These are phyloP conservation scores for Teratosphaeria pseudoeucalypti DNA, from an alignment of 2,329 filamentous ascomycete genomes.

Conservation along the genomic window DNA sequence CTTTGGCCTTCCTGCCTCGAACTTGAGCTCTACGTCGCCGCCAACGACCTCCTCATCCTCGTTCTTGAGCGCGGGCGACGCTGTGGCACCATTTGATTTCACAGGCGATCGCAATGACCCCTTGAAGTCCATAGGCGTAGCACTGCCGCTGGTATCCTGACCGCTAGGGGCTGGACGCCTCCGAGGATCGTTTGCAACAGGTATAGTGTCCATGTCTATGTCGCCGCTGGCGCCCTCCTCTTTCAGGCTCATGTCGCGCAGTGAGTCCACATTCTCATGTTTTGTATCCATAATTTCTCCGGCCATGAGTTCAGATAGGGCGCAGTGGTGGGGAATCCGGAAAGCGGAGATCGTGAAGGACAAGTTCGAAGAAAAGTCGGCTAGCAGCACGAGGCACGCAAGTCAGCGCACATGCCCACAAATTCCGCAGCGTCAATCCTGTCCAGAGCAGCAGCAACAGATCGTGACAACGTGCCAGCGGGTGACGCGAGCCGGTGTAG, in stretches of 20 bases:
- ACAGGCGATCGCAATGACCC: conserved; percentile 17
- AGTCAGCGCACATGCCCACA: neutral
- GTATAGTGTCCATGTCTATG: conserved; percentile 20
- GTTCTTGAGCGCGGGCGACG: conserved; percentile 27
- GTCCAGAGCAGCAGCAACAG: neutral
- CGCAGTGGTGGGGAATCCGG: neutral
- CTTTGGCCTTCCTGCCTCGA: conserved; percentile 58
- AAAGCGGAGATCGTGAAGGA: neutral
- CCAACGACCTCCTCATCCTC: conserved; percentile 46
- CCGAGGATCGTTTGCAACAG: conserved; percentile 11
- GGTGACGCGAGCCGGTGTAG: neutral
- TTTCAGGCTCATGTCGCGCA: conserved; percentile 37
- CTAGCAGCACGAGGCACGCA: neutral
- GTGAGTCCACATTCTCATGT: conserved; percentile 30
- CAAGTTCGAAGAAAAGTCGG: neutral
- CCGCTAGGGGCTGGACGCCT: conserved; percentile 9
- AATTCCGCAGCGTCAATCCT: neutral
- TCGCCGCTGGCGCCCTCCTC: conserved; percentile 24
- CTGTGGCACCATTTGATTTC: conserved; percentile 12
- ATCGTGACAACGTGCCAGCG: neutral
- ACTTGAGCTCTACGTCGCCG: conserved; percentile 52
- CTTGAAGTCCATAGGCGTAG: conserved; percentile 13
- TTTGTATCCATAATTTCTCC: conserved; percentile 26
- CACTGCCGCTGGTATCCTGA: conserved; percentile 3
- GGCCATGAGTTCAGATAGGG: conserved; percentile 26